A percentile compares a stretch with the other conserved stretches of the same genome.
These are phyloP conservation scores for Lathyrus tuberosus DNA, from an alignment of 306 rosid genomes.

Conservation along the genomic window DNA sequence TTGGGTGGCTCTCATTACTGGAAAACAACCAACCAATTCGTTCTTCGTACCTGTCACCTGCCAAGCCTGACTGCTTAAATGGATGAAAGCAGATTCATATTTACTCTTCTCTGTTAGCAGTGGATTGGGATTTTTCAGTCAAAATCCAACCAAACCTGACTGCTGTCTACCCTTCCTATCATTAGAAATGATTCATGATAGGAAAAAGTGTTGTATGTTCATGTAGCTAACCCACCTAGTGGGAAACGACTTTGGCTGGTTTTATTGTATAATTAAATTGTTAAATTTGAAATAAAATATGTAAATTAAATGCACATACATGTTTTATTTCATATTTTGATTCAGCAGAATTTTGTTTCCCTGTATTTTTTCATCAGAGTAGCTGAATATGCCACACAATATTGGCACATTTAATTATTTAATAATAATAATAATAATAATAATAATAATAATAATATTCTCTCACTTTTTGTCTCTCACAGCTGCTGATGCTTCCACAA, in stretches of 20 bases:
- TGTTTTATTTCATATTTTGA: slow-evolving; percentile 17
- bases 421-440: background rate
- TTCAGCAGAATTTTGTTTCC: slow-evolving; percentile 19
- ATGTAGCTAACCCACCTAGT: background rate
- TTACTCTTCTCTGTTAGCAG: no score
- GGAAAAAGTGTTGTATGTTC: background rate
- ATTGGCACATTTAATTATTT: slow-evolving; percentile 14
- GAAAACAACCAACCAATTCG: background rate
- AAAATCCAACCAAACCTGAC: no score
- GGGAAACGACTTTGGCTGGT: background rate
- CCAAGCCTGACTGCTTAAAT: no score
- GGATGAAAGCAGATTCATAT: no score
- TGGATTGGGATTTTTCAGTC: no score
- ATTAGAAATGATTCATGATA: background rate
- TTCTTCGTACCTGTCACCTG: no score
- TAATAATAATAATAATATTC: background rate
- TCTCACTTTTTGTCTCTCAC: slow-evolving; percentile 39
- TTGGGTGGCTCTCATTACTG: background rate
- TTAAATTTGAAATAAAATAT: slow-evolving; percentile 1
- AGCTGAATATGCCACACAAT: background rate
- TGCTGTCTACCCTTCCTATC: no score
- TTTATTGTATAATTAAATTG: background rate
- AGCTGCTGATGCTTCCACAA: slow-evolving; percentile 93
- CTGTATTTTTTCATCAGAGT: slow-evolving; percentile 17
- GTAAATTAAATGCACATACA: slow-evolving; percentile 18